Evolutionary conservation across 1,284 basidiomycete species (phyloP).

Genomic region (Bjerkandera adusta): DNA sequence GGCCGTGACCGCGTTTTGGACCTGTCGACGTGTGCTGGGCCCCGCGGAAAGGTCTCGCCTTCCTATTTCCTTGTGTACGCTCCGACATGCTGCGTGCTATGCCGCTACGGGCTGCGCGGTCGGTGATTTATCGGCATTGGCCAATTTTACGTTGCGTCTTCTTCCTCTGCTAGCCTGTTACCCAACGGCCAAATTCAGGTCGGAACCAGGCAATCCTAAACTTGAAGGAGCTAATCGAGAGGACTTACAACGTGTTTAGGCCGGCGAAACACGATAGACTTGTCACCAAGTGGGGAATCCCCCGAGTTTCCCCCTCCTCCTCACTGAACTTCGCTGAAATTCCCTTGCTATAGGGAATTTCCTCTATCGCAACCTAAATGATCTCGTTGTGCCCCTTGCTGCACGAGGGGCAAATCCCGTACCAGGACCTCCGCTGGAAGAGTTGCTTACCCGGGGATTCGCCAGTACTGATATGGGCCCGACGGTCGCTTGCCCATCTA

Average conservation of each 20-base stretch:
- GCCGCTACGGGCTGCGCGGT: slow-evolving; percentile 6
- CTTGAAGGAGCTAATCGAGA: slow-evolving; percentile 4
- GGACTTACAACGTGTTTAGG: slow-evolving; percentile 3
- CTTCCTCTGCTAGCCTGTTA: slow-evolving; percentile 7
- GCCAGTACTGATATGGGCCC: not conserved
- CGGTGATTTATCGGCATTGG: slow-evolving; percentile 16
- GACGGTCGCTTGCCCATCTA: no score
- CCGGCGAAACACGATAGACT: slow-evolving; percentile 3
- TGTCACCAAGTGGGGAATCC: slow-evolving; percentile 9
- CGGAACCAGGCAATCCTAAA: not conserved
- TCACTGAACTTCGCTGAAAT: slow-evolving; percentile 18
- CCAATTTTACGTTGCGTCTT: slow-evolving; percentile 11
- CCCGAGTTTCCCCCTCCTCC: slow-evolving; percentile 16
- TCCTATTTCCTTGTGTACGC: not conserved
- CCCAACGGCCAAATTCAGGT: slow-evolving; percentile 10
- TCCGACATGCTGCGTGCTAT: slow-evolving; percentile 11
- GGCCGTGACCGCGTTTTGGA: no score
- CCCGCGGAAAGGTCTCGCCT: no score
- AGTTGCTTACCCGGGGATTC: slow-evolving; percentile 11
- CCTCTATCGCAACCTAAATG: not conserved
- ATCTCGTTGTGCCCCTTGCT: not conserved
- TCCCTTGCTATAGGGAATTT: slow-evolving; percentile 6
- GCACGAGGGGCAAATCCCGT: no score
- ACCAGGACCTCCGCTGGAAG: no score
- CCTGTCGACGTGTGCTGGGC: no score